phyloP scores from a whole-genome alignment of 371 early-diverging fungal genomes.

The Paraphysoderma sedebokerense region DNA sequence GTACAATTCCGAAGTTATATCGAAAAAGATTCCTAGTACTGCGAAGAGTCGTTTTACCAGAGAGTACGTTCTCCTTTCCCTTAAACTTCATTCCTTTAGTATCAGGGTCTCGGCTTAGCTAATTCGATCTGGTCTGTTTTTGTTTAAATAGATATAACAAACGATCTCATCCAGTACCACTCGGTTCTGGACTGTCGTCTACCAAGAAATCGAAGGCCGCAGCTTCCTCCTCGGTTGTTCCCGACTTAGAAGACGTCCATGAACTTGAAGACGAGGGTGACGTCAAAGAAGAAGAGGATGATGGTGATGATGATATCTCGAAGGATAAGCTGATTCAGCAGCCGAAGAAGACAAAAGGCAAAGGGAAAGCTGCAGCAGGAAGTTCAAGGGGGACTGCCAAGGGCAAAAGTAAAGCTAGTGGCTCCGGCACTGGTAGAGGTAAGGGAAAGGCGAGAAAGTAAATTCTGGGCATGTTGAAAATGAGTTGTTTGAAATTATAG shows the following conservation, averaged over 20 bases:
- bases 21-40: conserved; percentile 41
- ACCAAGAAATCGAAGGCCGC: conserved; percentile 10
- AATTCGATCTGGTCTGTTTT: not conserved
- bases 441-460: too few relatives aligned
- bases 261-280: conserved; percentile 35
- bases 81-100: not conserved
- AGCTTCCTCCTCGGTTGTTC: conserved; percentile 45
- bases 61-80: conserved; percentile 21
- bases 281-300: conserved; percentile 32
- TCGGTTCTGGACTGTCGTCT: conserved; percentile 28
- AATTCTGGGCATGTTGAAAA: too few relatives aligned
- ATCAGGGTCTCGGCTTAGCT: conserved; percentile 1
- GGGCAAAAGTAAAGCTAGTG: too few relatives aligned
- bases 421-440: too few relatives aligned
- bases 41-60: conserved; percentile 70
- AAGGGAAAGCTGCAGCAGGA: too few relatives aligned
- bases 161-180: conserved; percentile 46
- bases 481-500: too few relatives aligned
- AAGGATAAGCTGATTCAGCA: conserved; percentile 27
- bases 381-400: too few relatives aligned
- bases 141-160: conserved; percentile 47
- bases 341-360: too few relatives aligned
- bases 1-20: conserved; percentile 20
- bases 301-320: conserved; percentile 19
- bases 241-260: conserved; percentile 41